Evolutionary conservation across 2,329 filamentous ascomycete genomes (phyloP).

Genomic region (Phialophora chinensis): DNA sequence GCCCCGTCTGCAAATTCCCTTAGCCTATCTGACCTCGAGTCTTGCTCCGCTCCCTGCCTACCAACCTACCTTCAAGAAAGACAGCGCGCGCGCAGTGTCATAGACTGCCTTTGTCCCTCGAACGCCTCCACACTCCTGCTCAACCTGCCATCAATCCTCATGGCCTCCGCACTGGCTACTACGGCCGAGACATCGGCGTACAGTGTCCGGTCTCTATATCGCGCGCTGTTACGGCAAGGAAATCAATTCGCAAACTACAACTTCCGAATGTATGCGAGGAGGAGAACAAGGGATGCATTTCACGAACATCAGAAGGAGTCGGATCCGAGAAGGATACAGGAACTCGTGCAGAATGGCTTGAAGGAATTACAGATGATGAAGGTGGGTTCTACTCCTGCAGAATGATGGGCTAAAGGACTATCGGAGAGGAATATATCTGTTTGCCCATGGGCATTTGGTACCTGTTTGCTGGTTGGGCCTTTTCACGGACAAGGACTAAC

Average conservation of each 20-base stretch:
- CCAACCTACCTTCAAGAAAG: background rate
- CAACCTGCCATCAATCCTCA: slow-evolving; percentile 32
- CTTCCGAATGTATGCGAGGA: slow-evolving; percentile 94
- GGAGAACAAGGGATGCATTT: slow-evolving; percentile 89
- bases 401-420: background rate
- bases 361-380: slow-evolving; percentile 88
- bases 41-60: background rate
- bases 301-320: slow-evolving; percentile 75
- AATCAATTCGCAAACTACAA: slow-evolving; percentile 92
- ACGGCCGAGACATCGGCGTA: slow-evolving; percentile 50
- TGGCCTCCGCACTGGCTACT: slow-evolving; percentile 51
- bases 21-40: background rate
- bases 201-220: slow-evolving; percentile 67
- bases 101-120: background rate
- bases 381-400: slow-evolving; percentile 60
- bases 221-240: slow-evolving; percentile 85
- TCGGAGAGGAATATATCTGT: background rate
- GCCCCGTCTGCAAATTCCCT: background rate
- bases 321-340: slow-evolving; percentile 80
- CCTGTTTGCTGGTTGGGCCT: background rate
- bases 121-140: background rate
- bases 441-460: slow-evolving; percentile 2
- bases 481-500: background rate
- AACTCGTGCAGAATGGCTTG: slow-evolving; percentile 85
- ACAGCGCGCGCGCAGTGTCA: background rate